Base-by-base conservation (phyloP, 139 green algal species). In the Diplosphaera chodatii region DNA sequence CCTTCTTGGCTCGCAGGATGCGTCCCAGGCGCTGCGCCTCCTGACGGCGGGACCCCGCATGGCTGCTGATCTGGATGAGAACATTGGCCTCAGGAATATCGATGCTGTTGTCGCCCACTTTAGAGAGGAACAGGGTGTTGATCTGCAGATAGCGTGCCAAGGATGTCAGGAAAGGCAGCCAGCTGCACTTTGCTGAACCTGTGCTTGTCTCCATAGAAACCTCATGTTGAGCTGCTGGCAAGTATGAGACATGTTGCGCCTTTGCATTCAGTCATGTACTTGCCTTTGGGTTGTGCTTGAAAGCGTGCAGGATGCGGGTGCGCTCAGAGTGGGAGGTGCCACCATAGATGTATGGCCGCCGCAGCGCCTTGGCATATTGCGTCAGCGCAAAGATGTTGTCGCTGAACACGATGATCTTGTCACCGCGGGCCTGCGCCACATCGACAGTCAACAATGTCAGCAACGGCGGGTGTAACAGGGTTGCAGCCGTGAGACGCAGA, bases 21-120 rank as follows among this genome's bases (percentile, higher is more conserved):
- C 95, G 87, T 31, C 95, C 95, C 68, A 99, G 84, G 28, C 95
- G 86, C 85, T 99, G 95, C 33, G 92, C 92, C 82, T 99, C 95
- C 82, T 99, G 95, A 8, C 95, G 74, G 15, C 95, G 75, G 4
- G 85, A 94, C 4, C 95, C 95, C 5, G 88, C 95, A 79, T 99
- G 95, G 34, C 79, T 92, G 63, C 83, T 91, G 73, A 99, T 97
- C 84, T 99, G 95, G 64, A 99, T 96, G 40, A 99, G 91, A 48
- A 99, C 95, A 68, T 99, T 99, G 32, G 95, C 95, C 81, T 99
- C 95, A 0, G 95, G 95, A 74, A 99, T 98, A 81, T 99, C 95
- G 64, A 99, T 91, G 4, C 90, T 97, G 85, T 99, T 99, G 82
- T 99, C 95, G 1, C 95, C 95, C 29, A 96, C 91, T 85, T 98